Conservation (phyloP, 2,329 filamentous ascomycete genomes). For the Chaetomium globosum region DNA sequence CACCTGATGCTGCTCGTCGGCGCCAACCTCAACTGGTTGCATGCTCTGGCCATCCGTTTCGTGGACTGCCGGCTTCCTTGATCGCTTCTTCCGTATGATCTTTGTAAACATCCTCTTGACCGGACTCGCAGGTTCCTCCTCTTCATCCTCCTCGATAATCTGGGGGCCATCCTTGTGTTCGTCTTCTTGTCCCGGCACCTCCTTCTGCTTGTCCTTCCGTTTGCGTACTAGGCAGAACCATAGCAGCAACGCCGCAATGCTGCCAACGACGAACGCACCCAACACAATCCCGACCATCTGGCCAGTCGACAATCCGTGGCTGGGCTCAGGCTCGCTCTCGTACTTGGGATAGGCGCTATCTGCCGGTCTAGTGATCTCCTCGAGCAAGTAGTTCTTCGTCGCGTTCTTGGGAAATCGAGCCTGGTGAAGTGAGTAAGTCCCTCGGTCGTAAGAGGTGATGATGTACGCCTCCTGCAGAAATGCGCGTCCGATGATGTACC, state of each 20-base stretch:
- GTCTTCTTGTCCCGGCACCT: constrained; percentile 39
- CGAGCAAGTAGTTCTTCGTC: constrained; percentile 46
- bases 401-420: constrained; percentile 55
- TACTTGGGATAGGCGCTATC: constrained; percentile 53
- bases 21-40: constrained; percentile 47
- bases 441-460: constrained; percentile 59
- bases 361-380: constrained; percentile 47
- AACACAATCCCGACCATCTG: constrained; percentile 53
- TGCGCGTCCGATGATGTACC: constrained; percentile 65
- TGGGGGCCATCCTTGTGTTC: constrained; percentile 44
- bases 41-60: constrained; percentile 39
- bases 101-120: constrained; percentile 49
- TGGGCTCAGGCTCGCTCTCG: background rate
- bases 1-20: constrained; percentile 52
- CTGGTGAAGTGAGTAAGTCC: constrained; percentile 58
- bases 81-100: constrained; percentile 45
- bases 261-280: constrained; percentile 44
- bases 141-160: constrained; percentile 41
- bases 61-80: constrained; percentile 36
- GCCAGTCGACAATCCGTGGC: constrained; percentile 45
- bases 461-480: constrained; percentile 72
- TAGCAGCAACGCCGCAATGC: constrained; percentile 39
- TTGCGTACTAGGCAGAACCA: constrained; percentile 41
- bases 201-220: constrained; percentile 41
- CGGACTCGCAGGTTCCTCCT: constrained; percentile 44